Percentiles rank a stretch among this genome's conserved stretches.
phyloP scores from a whole-genome alignment of 2,329 filamentous ascomycete genomes.

The Hypoxylon sp. region DNA sequence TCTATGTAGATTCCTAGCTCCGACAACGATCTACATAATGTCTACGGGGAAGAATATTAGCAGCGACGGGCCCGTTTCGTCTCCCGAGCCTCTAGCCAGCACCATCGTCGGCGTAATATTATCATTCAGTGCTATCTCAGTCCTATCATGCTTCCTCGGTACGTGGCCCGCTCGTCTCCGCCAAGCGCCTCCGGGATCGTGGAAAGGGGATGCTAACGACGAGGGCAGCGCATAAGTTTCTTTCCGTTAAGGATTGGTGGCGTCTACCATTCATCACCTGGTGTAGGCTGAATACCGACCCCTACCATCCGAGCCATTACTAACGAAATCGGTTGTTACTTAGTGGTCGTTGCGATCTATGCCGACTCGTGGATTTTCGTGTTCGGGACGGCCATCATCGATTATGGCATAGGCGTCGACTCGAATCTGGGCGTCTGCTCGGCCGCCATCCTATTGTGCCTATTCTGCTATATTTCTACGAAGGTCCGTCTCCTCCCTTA shows the following conservation, averaged over 20 bases:
- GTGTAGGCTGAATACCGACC: conserved; percentile 51
- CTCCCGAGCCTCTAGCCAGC: conserved; percentile 25
- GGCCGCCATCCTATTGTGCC: conserved; percentile 69
- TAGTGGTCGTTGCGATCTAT: conserved; percentile 71
- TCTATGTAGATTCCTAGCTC: background rate
- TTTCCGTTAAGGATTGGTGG: conserved; percentile 55
- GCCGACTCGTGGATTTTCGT: conserved; percentile 71
- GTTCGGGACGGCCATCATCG: conserved; percentile 66
- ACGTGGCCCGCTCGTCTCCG: background rate
- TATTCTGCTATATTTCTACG: conserved; percentile 71
- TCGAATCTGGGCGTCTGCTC: conserved; percentile 63
- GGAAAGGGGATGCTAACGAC: conserved; percentile 6
- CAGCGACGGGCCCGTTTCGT: background rate
- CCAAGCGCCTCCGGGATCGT: background rate
- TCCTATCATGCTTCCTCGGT: conserved; percentile 42
- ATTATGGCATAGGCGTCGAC: conserved; percentile 68
- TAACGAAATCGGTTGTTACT: background rate
- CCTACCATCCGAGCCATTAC: background rate
- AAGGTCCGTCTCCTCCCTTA: conserved; percentile 59
- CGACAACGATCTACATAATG: background rate
- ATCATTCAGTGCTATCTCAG: conserved; percentile 32
- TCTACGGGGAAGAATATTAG: conserved; percentile 1
- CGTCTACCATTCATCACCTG: conserved; percentile 58
- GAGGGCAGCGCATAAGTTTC: conserved; percentile 53
- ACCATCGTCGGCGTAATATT: conserved; percentile 33